Conservation (phyloP, 345 rosid species). For the Euphorbia peplus region DNA sequence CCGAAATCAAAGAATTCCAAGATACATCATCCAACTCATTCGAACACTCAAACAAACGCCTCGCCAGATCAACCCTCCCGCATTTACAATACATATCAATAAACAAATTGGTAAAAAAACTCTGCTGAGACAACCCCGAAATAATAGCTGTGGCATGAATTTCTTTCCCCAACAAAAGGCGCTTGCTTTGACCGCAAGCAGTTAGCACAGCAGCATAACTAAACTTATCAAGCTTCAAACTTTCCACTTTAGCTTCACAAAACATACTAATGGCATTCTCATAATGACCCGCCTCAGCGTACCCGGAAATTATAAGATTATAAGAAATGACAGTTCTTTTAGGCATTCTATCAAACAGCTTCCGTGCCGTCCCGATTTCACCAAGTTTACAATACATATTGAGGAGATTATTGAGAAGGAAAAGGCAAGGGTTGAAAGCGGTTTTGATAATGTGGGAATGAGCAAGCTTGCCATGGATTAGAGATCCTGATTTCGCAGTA, state of each 20-base stretch:
- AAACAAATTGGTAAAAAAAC: constrained; percentile 33
- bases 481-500: constrained; percentile 37
- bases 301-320: constrained; percentile 46
- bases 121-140: constrained; percentile 29
- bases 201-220: constrained; percentile 46
- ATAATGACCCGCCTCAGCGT: constrained; percentile 34
- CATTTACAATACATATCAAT: constrained; percentile 50
- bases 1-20: constrained; percentile 56
- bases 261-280: constrained; percentile 29
- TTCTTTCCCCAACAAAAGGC: constrained; percentile 36
- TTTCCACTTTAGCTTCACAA: constrained; percentile 31
- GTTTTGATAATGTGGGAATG: constrained; percentile 47
- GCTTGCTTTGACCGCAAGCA: constrained; percentile 38
- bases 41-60: constrained; percentile 39
- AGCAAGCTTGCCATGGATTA: constrained; percentile 34
- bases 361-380: constrained; percentile 30
- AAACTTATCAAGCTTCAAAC: constrained; percentile 44
- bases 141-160: constrained; percentile 44
- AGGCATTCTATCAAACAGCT: constrained; percentile 46
- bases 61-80: constrained; percentile 39
- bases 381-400: constrained; percentile 38
- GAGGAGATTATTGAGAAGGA: constrained; percentile 37
- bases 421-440: constrained; percentile 33
- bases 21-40: constrained; percentile 38
- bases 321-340: constrained; percentile 41